Conservation (phyloP, 345 rosid genomes). For the Populus davidiana region DNA sequence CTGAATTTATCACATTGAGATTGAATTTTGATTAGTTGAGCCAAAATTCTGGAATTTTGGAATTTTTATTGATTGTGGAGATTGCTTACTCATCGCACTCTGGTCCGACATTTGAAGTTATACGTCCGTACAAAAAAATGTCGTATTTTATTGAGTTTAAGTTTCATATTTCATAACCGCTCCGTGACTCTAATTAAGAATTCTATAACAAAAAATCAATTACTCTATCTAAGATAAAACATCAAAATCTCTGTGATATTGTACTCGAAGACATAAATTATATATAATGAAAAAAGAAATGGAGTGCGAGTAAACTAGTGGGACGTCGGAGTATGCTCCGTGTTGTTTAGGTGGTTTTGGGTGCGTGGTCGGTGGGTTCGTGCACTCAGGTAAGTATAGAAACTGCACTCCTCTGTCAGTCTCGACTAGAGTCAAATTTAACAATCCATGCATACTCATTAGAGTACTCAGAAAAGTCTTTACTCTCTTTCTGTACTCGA, state of each 20-base stretch:
- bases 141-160: not conserved
- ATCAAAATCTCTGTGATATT: not conserved
- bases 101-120: no score
- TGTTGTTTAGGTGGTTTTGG: not conserved
- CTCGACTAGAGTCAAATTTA: not conserved
- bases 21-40: no score
- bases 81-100: no score
- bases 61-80: no score
- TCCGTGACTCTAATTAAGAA: not conserved
- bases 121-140: no score
- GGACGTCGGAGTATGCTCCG: not conserved
- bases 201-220: no score
- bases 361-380: conserved; percentile 15
- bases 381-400: not conserved
- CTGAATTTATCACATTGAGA: no score
- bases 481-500: not conserved
- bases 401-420: not conserved
- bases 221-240: not conserved
- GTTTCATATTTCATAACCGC: not conserved
- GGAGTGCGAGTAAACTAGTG: not conserved
- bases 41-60: no score
- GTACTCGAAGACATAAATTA: not conserved
- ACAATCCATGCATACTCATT: not conserved
- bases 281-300: not conserved
- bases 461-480: not conserved